Evolutionary conservation across 1,284 basidiomycete genomes (phyloP).

Genomic region (Cryptococcus sp.): DNA sequence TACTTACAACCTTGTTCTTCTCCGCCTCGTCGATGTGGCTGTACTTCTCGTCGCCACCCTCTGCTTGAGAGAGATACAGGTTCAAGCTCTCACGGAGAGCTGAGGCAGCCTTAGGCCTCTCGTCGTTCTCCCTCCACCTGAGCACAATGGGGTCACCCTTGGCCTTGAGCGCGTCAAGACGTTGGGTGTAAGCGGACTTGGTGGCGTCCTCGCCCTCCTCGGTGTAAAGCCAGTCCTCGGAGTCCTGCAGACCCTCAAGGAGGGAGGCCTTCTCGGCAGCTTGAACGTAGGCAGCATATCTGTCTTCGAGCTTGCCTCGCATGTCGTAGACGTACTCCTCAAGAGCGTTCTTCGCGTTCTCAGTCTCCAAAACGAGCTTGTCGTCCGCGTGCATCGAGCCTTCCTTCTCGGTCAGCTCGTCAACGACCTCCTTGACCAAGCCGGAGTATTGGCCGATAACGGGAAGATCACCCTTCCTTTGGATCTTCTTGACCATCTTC

Average conservation of each 20-base stretch:
- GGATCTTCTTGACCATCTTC: constrained; percentile 62
- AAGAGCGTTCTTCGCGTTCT: constrained; percentile 95
- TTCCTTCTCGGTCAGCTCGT: constrained; percentile 74
- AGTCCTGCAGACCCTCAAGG: constrained; percentile 66
- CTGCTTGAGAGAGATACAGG: constrained; percentile 76
- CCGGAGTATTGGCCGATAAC: constrained; percentile 67
- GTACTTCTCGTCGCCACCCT: constrained; percentile 77
- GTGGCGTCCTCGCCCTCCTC: constrained; percentile 92
- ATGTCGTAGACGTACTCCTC: constrained; percentile 97
- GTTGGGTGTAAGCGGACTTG: constrained; percentile 82
- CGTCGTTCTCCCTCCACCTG: constrained; percentile 78
- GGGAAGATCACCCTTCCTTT: constrained; percentile 77
- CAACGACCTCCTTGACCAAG: constrained; percentile 65
- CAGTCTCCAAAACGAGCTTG: constrained; percentile 92
- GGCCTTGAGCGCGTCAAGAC: constrained; percentile 75
- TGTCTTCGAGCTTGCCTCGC: constrained; percentile 84
- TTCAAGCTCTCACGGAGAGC: constrained; percentile 81
- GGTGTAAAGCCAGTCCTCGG: constrained; percentile 93
- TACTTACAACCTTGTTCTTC: constrained; percentile 77
- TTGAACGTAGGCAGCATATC: constrained; percentile 73
- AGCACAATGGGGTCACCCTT: constrained; percentile 80
- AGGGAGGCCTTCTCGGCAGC: constrained; percentile 74
- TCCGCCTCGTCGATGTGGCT: constrained; percentile 85
- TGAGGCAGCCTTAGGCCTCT: constrained; percentile 69
- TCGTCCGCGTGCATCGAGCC: constrained; percentile 82